A percentile compares a stretch with the other conserved stretches of the same genome.
Evolutionary conservation across 2,329 filamentous ascomycete species (phyloP).

Genomic region (Cercospora brassicicola): DNA sequence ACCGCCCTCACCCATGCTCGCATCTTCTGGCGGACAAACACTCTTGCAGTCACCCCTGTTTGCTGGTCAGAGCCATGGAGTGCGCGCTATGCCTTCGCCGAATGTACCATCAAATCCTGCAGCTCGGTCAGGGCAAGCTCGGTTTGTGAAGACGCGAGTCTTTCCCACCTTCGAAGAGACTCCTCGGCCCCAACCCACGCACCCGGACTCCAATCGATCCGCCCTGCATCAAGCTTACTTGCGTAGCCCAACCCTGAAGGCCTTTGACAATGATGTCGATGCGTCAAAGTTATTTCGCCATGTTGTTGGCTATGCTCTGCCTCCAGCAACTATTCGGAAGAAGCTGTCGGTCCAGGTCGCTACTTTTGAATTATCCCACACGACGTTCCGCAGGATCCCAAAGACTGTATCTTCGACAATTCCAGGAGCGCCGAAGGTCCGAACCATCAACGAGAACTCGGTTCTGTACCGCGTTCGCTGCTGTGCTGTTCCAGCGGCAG

Average conservation of each 20-base stretch:
- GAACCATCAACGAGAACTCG: conserved; percentile 52
- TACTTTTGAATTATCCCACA: conserved; percentile 49
- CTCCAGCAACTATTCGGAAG: conserved; percentile 45
- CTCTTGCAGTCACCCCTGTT: background rate
- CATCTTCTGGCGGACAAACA: background rate
- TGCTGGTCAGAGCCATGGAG: background rate
- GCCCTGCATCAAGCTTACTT: conserved; percentile 62
- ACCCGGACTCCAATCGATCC: conserved; percentile 48
- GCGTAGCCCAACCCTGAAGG: conserved; percentile 51
- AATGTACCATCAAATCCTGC: background rate
- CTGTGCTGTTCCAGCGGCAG: conserved; percentile 46
- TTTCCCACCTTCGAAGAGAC: conserved; percentile 24
- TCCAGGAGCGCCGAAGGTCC: conserved; percentile 35
- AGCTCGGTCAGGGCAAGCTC: background rate
- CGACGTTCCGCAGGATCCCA: conserved; percentile 43
- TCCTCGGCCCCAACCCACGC: conserved; percentile 41
- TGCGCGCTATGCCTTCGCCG: background rate
- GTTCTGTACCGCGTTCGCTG: conserved; percentile 69
- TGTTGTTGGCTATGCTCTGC: conserved; percentile 53
- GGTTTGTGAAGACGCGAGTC: conserved; percentile 10
- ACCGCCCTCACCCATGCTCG: background rate
- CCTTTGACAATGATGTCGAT: conserved; percentile 3
- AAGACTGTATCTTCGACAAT: conserved; percentile 26
- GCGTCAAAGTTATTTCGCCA: conserved; percentile 55
- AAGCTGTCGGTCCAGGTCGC: conserved; percentile 46